Base-by-base conservation (phyloP, 805 yeast species). In the Nakazawaea holstii region DNA sequence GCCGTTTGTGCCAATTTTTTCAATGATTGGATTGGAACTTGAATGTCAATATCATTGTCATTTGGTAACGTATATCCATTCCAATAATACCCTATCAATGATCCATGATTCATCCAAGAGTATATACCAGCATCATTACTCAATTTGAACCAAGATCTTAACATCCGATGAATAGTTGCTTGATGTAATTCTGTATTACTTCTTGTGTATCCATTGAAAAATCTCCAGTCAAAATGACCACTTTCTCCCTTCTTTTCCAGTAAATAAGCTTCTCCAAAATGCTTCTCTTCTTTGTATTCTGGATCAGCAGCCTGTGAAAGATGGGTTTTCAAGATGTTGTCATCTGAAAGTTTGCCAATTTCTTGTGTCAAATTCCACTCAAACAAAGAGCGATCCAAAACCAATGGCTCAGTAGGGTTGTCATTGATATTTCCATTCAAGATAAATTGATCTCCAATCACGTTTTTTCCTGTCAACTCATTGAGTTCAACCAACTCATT, bases 61-160 rank as follows among this genome's bases (percentile, higher is more conserved):
- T 84, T 81, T 7, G 82, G 82, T 52, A 81, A 66, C 5, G 69
- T 64, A 49, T 76, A 59, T 0, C 83, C 84, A 57, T 77, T 79
- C 73, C 79, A 79, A 53, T 75, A 73, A 77, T 82, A 81, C 7
- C 84, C 82, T 27, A 82, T 67, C 49, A 82, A 64, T 8, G 84
- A 67, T 2, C 87, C 87, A 59, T 80, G 84, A 5, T 82, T 77
- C 32, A 82, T 68, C 85, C 87, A 82, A 0, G 84, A 73, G 9
- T 66, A 56, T 6, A 82, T 52, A 2, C 70, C 73, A 17, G 70
- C 62, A 11, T 68, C 64, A 14, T 65, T 57, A 29, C 79, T 61
- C 55, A 80, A 77, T 37, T 71, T 65, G 17, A 80, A 66, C 80
- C 84, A 82, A 3, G 80, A 70, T 47, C 80, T 66, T 5, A 74